Conservation (phyloP, 192 early-diverging fungal species). For the Glomus cerebriforme region DNA sequence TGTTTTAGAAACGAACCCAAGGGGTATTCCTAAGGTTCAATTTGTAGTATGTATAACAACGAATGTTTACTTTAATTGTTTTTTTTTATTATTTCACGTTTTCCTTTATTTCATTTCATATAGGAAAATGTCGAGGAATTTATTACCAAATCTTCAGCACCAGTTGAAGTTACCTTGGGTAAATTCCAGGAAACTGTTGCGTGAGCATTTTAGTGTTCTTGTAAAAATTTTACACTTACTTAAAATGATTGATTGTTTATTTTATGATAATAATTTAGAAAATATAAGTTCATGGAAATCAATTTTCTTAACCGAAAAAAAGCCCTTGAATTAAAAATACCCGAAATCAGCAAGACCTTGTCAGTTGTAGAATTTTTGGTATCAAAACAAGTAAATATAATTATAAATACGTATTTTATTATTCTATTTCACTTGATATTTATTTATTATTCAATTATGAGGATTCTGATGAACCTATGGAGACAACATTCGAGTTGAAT, state of each 20-base stretch:
- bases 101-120: not conserved
- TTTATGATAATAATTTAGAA: constrained; percentile 53
- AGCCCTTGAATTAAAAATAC: constrained; percentile 88
- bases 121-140: constrained; percentile 90
- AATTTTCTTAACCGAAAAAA: constrained; percentile 83
- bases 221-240: not conserved
- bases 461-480: constrained; percentile 62
- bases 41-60: constrained; percentile 69
- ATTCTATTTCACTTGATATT: not conserved
- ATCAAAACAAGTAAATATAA: constrained; percentile 34
- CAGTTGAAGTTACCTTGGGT: constrained; percentile 80
- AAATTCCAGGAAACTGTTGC: constrained; percentile 92
- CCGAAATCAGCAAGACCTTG: constrained; percentile 94
- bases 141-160: constrained; percentile 62
- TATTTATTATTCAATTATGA: not conserved
- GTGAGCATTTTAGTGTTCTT: constrained; percentile 42
- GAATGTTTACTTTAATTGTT: not conserved
- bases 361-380: constrained; percentile 82
- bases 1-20: constrained; percentile 76
- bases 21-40: constrained; percentile 94
- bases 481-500: constrained; percentile 90
- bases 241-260: not conserved
- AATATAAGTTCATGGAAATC: constrained; percentile 98
- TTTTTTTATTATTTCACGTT: not conserved
- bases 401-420: not conserved